A percentile compares a stretch with the other conserved stretches of the same genome.
These are phyloP conservation scores for Houttuynia cordata DNA, from an alignment of 164 flowering plant genomes.

Conservation along the genomic window DNA sequence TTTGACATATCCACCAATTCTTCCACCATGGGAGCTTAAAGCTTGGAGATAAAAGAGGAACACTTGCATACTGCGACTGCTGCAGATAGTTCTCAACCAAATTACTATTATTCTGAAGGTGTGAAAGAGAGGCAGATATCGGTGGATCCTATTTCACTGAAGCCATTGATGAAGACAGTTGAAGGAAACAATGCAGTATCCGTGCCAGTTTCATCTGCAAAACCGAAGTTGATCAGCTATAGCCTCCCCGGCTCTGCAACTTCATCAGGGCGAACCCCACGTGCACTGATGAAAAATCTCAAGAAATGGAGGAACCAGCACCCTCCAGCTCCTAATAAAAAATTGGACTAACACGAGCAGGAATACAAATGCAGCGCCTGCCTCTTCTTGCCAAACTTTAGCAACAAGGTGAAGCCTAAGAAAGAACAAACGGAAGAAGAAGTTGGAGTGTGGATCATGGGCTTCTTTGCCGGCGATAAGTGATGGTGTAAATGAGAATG, in stretches of 20 bases:
- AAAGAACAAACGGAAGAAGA: slow-evolving; percentile 26
- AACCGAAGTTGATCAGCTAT: slow-evolving; percentile 28
- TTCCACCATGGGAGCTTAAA: background rate
- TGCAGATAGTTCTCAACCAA: background rate
- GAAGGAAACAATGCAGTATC: background rate
- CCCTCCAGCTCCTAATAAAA: slow-evolving; percentile 15
- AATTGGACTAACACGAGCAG: slow-evolving; percentile 4
- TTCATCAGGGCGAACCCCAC: slow-evolving; percentile 41
- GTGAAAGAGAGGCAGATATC: slow-evolving; percentile 37
- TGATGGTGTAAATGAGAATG: slow-evolving; percentile 6
- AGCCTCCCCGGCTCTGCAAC: slow-evolving; percentile 43
- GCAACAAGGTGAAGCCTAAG: slow-evolving; percentile 26
- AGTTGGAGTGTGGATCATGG: slow-evolving; percentile 71
- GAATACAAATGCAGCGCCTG: slow-evolving; percentile 55
- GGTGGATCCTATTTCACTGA: slow-evolving; percentile 49
- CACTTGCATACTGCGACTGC: background rate
- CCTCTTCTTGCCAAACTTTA: slow-evolving; percentile 46
- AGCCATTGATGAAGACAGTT: slow-evolving; percentile 9
- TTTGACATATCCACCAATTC: background rate
- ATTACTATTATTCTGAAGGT: background rate
- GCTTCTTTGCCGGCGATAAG: slow-evolving; percentile 31
- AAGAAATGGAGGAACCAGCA: slow-evolving; percentile 23
- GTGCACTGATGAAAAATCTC: slow-evolving; percentile 17
- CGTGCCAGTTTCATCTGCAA: slow-evolving; percentile 10
- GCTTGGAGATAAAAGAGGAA: background rate